A percentile compares a stretch with the other conserved stretches of the same genome.
phyloP scores from a whole-genome alignment of 1,139 yeast species.

The Sugiyamaella japonica region DNA sequence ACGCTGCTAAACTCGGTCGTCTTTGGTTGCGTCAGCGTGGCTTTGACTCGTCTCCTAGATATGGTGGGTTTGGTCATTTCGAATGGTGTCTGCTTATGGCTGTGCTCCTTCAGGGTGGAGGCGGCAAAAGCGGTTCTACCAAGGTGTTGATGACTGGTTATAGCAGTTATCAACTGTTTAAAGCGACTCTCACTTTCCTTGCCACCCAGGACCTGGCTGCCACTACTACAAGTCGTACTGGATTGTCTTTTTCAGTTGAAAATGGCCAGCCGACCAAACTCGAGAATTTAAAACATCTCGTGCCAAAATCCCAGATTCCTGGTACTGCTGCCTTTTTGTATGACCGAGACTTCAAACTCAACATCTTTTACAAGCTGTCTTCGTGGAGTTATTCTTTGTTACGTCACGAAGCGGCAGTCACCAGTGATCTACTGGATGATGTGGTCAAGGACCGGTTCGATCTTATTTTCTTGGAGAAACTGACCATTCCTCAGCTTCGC shows the following conservation, averaged over 20 bases:
- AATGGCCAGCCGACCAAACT: slow-evolving; percentile 23
- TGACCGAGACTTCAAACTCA: slow-evolving; percentile 72
- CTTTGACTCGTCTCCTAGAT: slow-evolving; percentile 51
- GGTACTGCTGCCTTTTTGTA: slow-evolving; percentile 49
- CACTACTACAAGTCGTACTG: slow-evolving; percentile 6
- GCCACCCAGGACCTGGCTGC: slow-evolving; percentile 67
- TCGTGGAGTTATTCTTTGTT: slow-evolving; percentile 62
- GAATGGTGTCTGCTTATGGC: slow-evolving; percentile 85
- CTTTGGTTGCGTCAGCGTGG: slow-evolving; percentile 91
- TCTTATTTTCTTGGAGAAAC: slow-evolving; percentile 70
- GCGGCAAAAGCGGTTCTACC: slow-evolving; percentile 49
- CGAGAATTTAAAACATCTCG: slow-evolving; percentile 7
- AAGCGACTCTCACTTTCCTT: slow-evolving; percentile 77
- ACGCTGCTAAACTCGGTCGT: slow-evolving; percentile 84
- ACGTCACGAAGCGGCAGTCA: slow-evolving; percentile 64
- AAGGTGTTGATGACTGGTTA: slow-evolving; percentile 78
- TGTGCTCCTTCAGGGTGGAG: slow-evolving; percentile 84
- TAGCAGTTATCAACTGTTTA: slow-evolving; percentile 89
- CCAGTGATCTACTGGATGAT: slow-evolving; percentile 70
- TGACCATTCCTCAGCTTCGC: slow-evolving; percentile 55
- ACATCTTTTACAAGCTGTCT: slow-evolving; percentile 81
- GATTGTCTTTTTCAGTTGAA: slow-evolving; percentile 18
- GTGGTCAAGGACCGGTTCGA: slow-evolving; percentile 83
- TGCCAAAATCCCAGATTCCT: slow-evolving; percentile 17
- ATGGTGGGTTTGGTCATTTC: slow-evolving; percentile 88